These are phyloP conservation scores for Cyberlindnera subsufficiens DNA, from an alignment of 805 yeast genomes.

Conservation along the genomic window DNA sequence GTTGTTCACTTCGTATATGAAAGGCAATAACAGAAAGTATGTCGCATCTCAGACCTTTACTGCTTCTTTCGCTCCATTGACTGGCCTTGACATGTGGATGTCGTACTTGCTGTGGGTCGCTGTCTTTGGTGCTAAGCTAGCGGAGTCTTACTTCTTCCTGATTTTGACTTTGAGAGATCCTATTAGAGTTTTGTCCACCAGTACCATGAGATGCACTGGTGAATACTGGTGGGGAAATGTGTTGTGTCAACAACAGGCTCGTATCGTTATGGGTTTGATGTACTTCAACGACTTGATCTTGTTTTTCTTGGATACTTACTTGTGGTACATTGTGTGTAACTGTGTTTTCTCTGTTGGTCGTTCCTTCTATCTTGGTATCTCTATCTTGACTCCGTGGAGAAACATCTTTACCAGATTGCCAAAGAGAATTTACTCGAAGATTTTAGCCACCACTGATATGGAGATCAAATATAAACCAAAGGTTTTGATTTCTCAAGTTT, in stretches of 20 bases:
- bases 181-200: constrained; percentile 78
- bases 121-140: constrained; percentile 83
- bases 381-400: constrained; percentile 99
- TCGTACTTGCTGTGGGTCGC: constrained; percentile 87
- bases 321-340: constrained; percentile 97
- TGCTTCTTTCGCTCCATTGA: constrained; percentile 75
- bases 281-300: constrained; percentile 84
- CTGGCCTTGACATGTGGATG: constrained; percentile 93
- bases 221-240: constrained; percentile 79
- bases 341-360: constrained; percentile 95
- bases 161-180: constrained; percentile 90
- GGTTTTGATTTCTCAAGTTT: constrained; percentile 94
- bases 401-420: constrained; percentile 96
- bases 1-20: constrained; percentile 86
- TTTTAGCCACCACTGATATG: constrained; percentile 97
- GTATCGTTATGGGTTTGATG: constrained; percentile 89
- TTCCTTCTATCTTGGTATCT: constrained; percentile 97
- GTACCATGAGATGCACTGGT: constrained; percentile 92
- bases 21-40: constrained; percentile 78
- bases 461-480: constrained; percentile 98
- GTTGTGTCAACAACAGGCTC: constrained; percentile 82
- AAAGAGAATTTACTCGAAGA: constrained; percentile 97
- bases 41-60: constrained; percentile 95
- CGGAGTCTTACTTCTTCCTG: constrained; percentile 91
- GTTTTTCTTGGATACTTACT: constrained; percentile 97